Conservation (phyloP, 2,329 filamentous ascomycete genomes). For the Claviceps sp. region DNA sequence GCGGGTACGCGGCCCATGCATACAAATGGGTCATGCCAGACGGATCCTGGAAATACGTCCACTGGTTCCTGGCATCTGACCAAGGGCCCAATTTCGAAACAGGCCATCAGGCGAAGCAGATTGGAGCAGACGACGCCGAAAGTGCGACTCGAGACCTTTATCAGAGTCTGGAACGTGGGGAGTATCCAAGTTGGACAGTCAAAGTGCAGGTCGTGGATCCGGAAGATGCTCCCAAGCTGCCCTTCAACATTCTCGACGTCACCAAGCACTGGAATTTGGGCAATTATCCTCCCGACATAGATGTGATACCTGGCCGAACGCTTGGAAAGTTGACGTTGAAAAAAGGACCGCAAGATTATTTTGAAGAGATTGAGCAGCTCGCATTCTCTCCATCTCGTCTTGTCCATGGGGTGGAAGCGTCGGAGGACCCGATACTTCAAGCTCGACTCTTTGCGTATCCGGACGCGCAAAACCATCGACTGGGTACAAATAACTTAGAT, state of each 20-base stretch:
- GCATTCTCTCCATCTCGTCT: constrained; percentile 52
- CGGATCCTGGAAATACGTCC: constrained; percentile 51
- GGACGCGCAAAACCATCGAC: constrained; percentile 48
- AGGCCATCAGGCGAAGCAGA: constrained; percentile 39
- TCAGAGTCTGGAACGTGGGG: constrained; percentile 45
- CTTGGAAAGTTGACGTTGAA: constrained; percentile 52
- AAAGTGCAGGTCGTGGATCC: constrained; percentile 51
- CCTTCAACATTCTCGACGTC: constrained; percentile 53
- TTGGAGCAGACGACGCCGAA: constrained; percentile 46
- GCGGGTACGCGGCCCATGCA: constrained; percentile 54
- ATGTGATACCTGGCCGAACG: constrained; percentile 39
- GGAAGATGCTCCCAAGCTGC: constrained; percentile 45
- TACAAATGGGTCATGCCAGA: constrained; percentile 54
- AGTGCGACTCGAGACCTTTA: constrained; percentile 51
- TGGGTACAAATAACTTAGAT: constrained; percentile 14
- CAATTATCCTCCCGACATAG: constrained; percentile 16
- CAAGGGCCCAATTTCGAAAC: constrained; percentile 48
- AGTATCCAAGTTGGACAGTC: constrained; percentile 49
- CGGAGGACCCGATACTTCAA: constrained; percentile 49
- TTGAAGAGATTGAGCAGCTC: constrained; percentile 55
- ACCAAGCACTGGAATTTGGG: constrained; percentile 57
- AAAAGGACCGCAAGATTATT: constrained; percentile 53
- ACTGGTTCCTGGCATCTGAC: constrained; percentile 50
- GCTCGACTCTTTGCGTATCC: constrained; percentile 47
- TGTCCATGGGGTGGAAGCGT: constrained; percentile 49